Base-by-base conservation (phyloP, 202 grass and related monocot genomes). In the Bolboschoenoplectus hybrid region DNA sequence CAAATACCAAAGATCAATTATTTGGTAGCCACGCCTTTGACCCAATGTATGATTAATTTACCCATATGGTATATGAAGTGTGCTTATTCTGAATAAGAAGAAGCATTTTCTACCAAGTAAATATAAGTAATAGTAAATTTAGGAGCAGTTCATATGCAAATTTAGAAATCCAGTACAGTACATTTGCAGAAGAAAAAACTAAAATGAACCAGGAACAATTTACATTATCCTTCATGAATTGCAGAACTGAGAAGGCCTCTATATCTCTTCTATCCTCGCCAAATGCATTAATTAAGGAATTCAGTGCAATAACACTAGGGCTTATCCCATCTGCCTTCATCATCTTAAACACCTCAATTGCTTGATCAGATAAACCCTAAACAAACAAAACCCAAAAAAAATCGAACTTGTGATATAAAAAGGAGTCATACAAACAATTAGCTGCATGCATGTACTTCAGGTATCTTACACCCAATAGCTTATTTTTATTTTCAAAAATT, bases 181-280 rank as follows among this genome's bases (percentile, higher is more conserved):
- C 9, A 56, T 80, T 86, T 81, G 51, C 34, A 82, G 16, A 38
- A 68, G 6, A 82, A 84, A 50, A 63, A 41, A 91, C 26, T 26
- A 26, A 26, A 26, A 26, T 26, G 26, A 61, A 16, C 16, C 20
- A 19, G 82, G 35, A 61, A 88, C 10, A 16, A 81, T 87, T 89
- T 87, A 97, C 95, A 88, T 94, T 97, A 92, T 97, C 95, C 86
- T 89, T 93, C 93, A 97, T 97, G 79, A 92, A 97, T 84, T 95
- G 87, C 57, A 95, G 73, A 60, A 97, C 95, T 6, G 93, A 93
- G 83, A 97, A 97, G 64, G 93, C 95, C 91, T 97, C 95, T 88
- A 73, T 84, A 88, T 93, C 88, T 62, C 93, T 97, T 93, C 87
- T 88, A 81, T 97, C 95, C 73, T 97, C 95, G 83, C 95, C 89